Evolutionary conservation across 306 rosid genomes (phyloP), one percentile per base, ranked within the genome.

Genomic region (Sechiopsis laciniata): DNA sequence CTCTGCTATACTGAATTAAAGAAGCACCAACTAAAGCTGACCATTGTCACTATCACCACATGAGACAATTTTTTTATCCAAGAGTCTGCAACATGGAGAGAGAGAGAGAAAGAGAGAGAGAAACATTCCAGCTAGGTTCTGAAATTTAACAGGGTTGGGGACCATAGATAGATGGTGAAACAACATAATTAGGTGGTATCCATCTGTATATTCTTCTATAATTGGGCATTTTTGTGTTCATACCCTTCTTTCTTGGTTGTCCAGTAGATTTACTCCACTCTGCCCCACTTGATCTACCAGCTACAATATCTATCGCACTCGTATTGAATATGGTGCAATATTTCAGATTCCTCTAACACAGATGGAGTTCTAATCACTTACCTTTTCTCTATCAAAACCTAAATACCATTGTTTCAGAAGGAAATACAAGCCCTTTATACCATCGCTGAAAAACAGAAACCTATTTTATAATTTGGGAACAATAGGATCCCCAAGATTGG

Each of bases 61-160:
- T 52, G 74, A 70, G 74, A 70, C 74, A 51, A 70, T 52, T 70
- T 70, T 70, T 22, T 52, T 52, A 70, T 70, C 74, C 60, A 24
- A 51, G 35, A 75, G 48, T 26, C 13, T 51, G n/a, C 54, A 72
- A 48, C 48, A 42, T 37, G 45, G 45, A 37, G 45, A 37, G 45
- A 37, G 50, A 61, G 66, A 42, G 11, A 58, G 35, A 58, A 29
- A 72, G 77, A 59, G 74, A 72, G 29, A 75, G 80, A 71, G 55
- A 52, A 21, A 63, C 75, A 78, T 82, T 79, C 85, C 88, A 85
- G 87, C 87, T 81, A 82, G 76, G 62, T 52, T 82, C 82, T 81
- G 84, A 77, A 81, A 85, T 82, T 76, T 75, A 40, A 79, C 82
- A 74, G 75, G 79, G 85, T 53, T 74, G 90, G 87, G 93, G 93